Evolutionary conservation across 129 eudicot species (phyloP).

Genomic region (Escallonia rubra): DNA sequence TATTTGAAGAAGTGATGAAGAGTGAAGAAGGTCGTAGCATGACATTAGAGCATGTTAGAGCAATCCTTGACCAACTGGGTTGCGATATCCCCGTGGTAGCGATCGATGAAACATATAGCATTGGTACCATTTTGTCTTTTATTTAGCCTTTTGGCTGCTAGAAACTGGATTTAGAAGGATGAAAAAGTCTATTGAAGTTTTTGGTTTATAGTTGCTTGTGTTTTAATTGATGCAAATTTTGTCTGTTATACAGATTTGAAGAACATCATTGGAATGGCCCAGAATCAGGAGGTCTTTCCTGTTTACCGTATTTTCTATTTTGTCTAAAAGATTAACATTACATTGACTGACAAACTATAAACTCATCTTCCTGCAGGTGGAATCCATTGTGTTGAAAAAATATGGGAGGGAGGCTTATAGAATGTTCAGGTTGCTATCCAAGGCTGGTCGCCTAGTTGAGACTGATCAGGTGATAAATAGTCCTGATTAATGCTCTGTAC

Average conservation of each 20-base stretch:
- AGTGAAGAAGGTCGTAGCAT: slow-evolving; percentile 77
- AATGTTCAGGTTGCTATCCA: slow-evolving; percentile 72
- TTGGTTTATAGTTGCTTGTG: background rate
- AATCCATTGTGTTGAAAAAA: slow-evolving; percentile 72
- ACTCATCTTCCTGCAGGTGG: slow-evolving; percentile 51
- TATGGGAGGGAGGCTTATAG: slow-evolving; percentile 85
- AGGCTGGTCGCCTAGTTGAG: slow-evolving; percentile 43
- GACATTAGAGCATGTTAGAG: slow-evolving; percentile 64
- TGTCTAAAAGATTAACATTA: background rate
- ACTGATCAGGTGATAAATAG: slow-evolving; percentile 58
- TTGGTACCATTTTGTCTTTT: slow-evolving; percentile 40
- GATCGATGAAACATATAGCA: slow-evolving; percentile 53
- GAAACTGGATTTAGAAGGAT: no score
- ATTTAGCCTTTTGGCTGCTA: background rate
- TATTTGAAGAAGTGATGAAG: slow-evolving; percentile 73
- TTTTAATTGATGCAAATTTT: slow-evolving; percentile 1
- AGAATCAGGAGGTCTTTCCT: slow-evolving; percentile 58
- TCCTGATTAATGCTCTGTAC: no score
- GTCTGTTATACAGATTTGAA: slow-evolving; percentile 54
- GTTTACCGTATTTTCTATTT: background rate
- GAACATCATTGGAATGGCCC: slow-evolving; percentile 69
- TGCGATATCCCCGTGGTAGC: slow-evolving; percentile 45
- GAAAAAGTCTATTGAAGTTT: background rate
- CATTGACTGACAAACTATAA: background rate
- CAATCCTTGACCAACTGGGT: slow-evolving; percentile 64